A percentile compares a stretch with the other conserved stretches of the same genome.
Conservation (phyloP, 805 yeast species). For the Lachancea meyersii region DNA sequence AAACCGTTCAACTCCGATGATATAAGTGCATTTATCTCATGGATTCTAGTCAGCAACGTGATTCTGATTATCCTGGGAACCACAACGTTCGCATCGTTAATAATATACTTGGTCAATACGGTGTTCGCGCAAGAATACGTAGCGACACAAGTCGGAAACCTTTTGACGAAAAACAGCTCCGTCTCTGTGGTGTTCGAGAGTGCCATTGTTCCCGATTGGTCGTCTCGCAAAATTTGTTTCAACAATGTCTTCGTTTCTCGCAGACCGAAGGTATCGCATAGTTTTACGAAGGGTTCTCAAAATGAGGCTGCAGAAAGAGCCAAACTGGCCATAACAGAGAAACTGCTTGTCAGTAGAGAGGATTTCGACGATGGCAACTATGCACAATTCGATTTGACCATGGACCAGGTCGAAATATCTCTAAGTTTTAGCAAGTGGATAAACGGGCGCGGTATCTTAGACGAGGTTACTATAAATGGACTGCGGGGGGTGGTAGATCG, state of each 20-base stretch:
- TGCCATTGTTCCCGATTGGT: conserved; percentile 94
- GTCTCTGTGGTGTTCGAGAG: conserved; percentile 81
- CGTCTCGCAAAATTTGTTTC: conserved; percentile 76
- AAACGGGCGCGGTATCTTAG: conserved; percentile 80
- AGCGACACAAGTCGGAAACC: conserved; percentile 73
- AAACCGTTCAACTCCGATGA: conserved; percentile 92
- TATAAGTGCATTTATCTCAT: conserved; percentile 79
- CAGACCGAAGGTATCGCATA: conserved; percentile 52
- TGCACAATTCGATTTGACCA: conserved; percentile 89
- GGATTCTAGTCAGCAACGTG: conserved; percentile 87
- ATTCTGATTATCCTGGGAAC: conserved; percentile 77
- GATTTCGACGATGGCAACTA: conserved; percentile 83
- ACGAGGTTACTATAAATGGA: conserved; percentile 75
- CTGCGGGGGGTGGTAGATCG: conserved; percentile 90
- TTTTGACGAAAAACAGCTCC: conserved; percentile 77
- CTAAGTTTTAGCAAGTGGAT: conserved; percentile 82
- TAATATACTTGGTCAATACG: conserved; percentile 64
- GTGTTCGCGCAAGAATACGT: conserved; percentile 61
- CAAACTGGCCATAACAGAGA: conserved; percentile 29
- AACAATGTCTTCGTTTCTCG: conserved; percentile 79
- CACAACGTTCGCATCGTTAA: conserved; percentile 81
- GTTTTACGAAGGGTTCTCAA: conserved; percentile 67
- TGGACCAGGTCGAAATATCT: conserved; percentile 77
- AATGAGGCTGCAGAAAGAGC: conserved; percentile 62
- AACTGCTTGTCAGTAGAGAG: conserved; percentile 31